Percentiles rank a stretch among this genome's conserved stretches.
Conservation (phyloP, 202 grass and related monocot genomes). For the Carex sylvatica region DNA sequence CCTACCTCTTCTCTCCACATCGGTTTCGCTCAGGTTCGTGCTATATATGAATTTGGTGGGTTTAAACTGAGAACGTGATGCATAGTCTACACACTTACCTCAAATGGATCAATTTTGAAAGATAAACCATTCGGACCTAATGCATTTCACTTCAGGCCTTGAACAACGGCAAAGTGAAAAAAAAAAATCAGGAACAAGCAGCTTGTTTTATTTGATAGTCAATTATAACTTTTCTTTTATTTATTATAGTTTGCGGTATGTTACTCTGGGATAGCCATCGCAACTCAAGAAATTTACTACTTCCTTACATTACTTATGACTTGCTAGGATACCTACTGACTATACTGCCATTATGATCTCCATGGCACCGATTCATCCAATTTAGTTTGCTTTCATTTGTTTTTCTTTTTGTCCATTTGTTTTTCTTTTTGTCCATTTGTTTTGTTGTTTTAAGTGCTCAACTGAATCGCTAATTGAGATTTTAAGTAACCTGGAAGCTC, state of each 20-base stretch:
- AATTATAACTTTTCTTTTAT: not conserved
- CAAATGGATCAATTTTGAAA: not conserved
- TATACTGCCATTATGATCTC: not conserved
- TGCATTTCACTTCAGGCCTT: not conserved
- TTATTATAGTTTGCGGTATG: not conserved
- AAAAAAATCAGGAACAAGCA: not conserved
- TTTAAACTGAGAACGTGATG: not conserved
- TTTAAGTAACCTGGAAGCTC: not conserved
- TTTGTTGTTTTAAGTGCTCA: not conserved
- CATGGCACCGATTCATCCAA: not conserved
- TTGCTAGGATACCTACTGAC: not conserved
- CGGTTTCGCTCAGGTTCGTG: slow-evolving; percentile 45
- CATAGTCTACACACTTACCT: not conserved
- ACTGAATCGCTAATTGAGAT: not conserved
- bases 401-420: not conserved
- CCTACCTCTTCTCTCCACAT: slow-evolving; percentile 5
- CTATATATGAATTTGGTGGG: not conserved
- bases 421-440: not conserved
- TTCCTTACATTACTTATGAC: not conserved
- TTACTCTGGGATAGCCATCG: not conserved
- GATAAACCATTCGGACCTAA: not conserved
- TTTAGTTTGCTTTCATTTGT: not conserved
- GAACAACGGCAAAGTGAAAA: not conserved
- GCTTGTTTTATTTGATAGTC: not conserved
- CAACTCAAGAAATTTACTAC: not conserved